A percentile compares a stretch with the other conserved stretches of the same genome.
Evolutionary conservation across 2,329 filamentous ascomycete species (phyloP).

Genomic region (Clonostachys rosea): DNA sequence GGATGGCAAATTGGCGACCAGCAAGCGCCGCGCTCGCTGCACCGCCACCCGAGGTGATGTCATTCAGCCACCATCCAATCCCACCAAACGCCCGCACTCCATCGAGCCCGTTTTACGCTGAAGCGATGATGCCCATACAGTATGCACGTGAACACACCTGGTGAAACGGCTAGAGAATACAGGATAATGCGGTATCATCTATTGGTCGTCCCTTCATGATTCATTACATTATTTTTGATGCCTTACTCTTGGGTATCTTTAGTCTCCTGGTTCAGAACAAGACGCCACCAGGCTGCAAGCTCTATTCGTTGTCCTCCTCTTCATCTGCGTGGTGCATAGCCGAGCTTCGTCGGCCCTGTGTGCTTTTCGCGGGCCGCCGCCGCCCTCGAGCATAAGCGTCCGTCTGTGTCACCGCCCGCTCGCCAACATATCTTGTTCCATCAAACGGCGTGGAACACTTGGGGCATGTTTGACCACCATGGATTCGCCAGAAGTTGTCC

Average conservation of each 20-base stretch:
- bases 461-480: slow-evolving; percentile 60
- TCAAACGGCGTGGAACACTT: slow-evolving; percentile 48
- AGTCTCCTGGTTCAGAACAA: no score
- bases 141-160: no score
- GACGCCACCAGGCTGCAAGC: slow-evolving; percentile 11
- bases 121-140: neutral
- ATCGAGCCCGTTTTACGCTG: neutral
- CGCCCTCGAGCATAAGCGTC: slow-evolving; percentile 40
- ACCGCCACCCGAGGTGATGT: slow-evolving; percentile 18
- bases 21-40: slow-evolving; percentile 13
- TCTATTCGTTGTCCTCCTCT: slow-evolving; percentile 13
- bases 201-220: no score
- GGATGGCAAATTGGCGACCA: no score
- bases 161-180: no score
- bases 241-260: no score
- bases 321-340: slow-evolving; percentile 22
- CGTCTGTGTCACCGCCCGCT: slow-evolving; percentile 50
- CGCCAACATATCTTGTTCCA: slow-evolving; percentile 46
- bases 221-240: no score
- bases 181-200: no score
- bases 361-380: slow-evolving; percentile 14
- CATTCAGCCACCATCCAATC: slow-evolving; percentile 12
- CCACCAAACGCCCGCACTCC: neutral
- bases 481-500: slow-evolving; percentile 66
- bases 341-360: slow-evolving; percentile 11